Evolutionary conservation across 352 stramenopile species (phyloP), one percentile per base, ranked within the genome.

Genomic region (Thalassiosira livingstoniorum): DNA sequence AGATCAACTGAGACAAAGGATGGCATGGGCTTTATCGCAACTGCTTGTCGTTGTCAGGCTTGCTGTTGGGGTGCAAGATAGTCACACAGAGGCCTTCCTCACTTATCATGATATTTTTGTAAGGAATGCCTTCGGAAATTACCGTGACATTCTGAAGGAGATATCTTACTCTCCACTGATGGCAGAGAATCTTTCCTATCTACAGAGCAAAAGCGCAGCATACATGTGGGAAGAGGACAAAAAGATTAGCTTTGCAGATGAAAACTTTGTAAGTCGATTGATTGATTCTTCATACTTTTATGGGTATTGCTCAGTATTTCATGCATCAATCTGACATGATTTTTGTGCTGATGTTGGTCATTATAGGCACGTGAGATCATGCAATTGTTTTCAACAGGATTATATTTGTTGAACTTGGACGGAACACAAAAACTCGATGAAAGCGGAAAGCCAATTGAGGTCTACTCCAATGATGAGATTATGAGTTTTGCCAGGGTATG

Each of bases 41-140:
- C 71, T 93, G n/a, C 60, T 90, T 42, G 81, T 85, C 35, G 61
- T 88, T 39, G 70, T 42, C 11, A 45, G 34, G 11, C 31, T 70
- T 43, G 62, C 39, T 5, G 78, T 85, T 43, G 47, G 23, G 23
- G 65, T 75, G 42, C 23, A 62, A 64, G 39, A 43, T 29, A 57
- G 29, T 79, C 67, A 87, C 43, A 89, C 73, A 57, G 89, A 95
- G 69, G 47, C 80, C 0, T 94, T 87, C 35, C 27, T 88, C 0
- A 73, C 29, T n/a, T 95, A 92, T 57, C 93, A 94, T 76, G 91
- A 95, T 70, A 93, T 94, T 51, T 94, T 94, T 47, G 79, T 87
- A 0, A 45, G 83, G 21, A 75, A 94, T 73, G 85, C 86, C 23
- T 95, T 95, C 74, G 90, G 89, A 42, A 95, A 91, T 37, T 95